Percentiles rank a stretch among this genome's conserved stretches.
These are phyloP conservation scores for Eutrema salsugineum DNA, from an alignment of 441 rosid genomes.

Conservation along the genomic window DNA sequence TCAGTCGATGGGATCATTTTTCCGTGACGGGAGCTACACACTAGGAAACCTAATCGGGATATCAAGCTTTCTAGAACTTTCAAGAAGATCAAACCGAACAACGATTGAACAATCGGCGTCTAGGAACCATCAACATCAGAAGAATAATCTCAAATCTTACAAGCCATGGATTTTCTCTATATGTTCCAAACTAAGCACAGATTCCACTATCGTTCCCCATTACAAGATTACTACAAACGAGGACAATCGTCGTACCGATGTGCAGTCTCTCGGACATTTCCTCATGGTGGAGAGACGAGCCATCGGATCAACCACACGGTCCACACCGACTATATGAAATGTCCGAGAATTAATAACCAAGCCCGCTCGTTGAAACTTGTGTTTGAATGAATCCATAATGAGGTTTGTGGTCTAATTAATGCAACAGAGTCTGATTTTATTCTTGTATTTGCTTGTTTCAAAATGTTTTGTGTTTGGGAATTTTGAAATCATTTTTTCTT, in stretches of 20 bases:
- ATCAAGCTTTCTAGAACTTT: conserved; percentile 62
- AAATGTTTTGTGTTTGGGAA: not conserved
- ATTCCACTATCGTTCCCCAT: conserved; percentile 41
- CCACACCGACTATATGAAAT: conserved; percentile 14
- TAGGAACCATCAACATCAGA: conserved; percentile 29
- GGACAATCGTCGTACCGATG: not conserved
- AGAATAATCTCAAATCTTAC: conserved; percentile 42
- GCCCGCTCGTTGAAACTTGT: not conserved
- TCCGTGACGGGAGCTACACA: conserved; percentile 75
- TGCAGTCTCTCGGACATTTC: conserved; percentile 61
- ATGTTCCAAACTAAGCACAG: conserved; percentile 61
- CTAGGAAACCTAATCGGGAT: conserved; percentile 84
- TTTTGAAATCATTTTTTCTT: not conserved
- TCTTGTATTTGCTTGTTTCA: not conserved
- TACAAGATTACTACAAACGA: conserved; percentile 15
- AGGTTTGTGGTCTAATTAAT: not conserved
- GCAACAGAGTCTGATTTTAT: not conserved
- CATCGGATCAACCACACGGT: conserved; percentile 19
- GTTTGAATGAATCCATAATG: not conserved
- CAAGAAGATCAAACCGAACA: conserved; percentile 57
- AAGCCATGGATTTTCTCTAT: conserved; percentile 63
- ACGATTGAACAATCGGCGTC: conserved; percentile 34
- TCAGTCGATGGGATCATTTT: conserved; percentile 84
- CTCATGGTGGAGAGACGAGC: conserved; percentile 63
- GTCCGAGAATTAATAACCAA: not conserved